Evolutionary conservation across 768 basidiomycete species (phyloP).

Genomic region (Russula foetens): DNA sequence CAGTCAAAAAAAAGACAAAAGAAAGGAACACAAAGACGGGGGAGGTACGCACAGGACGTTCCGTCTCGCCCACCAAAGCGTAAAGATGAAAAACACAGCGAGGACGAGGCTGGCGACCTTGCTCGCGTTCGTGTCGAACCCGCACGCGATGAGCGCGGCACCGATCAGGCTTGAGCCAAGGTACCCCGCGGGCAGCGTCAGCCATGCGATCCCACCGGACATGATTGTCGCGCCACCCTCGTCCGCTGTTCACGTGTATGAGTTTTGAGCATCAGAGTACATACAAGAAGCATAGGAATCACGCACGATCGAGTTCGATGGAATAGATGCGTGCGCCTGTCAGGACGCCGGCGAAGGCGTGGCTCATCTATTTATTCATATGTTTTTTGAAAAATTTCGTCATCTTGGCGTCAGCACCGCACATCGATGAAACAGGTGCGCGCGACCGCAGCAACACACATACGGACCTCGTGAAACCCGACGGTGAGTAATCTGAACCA

Average conservation of each 20-base stretch:
- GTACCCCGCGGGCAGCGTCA: constrained; percentile 82
- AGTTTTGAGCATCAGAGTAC: not conserved
- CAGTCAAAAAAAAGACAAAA: not conserved
- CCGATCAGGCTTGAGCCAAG: constrained; percentile 84
- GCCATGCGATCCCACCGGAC: constrained; percentile 76
- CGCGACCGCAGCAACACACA: not conserved
- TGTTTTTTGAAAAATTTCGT: too few species aligned
- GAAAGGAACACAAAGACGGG: too few species aligned
- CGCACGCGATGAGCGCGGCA: constrained; percentile 78
- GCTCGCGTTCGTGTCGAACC: constrained; percentile 83
- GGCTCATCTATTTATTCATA: constrained; percentile 62
- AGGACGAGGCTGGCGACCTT: constrained; percentile 76
- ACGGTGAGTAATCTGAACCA: constrained; percentile 63
- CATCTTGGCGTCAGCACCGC: too few species aligned
- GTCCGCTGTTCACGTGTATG: constrained; percentile 44
- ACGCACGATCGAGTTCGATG: constrained; percentile 80
- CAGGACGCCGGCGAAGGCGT: constrained; percentile 69
- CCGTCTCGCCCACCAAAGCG: constrained; percentile 79
- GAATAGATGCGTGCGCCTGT: constrained; percentile 84
- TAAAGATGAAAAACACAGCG: constrained; percentile 80
- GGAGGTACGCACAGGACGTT: constrained; percentile 57
- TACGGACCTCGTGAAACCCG: constrained; percentile 76
- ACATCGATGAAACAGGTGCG: too few species aligned
- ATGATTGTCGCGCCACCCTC: constrained; percentile 82
- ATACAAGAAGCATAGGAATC: not conserved